Conservation (phyloP, 2,329 filamentous ascomycete genomes). For the Xylariaceae sp. region DNA sequence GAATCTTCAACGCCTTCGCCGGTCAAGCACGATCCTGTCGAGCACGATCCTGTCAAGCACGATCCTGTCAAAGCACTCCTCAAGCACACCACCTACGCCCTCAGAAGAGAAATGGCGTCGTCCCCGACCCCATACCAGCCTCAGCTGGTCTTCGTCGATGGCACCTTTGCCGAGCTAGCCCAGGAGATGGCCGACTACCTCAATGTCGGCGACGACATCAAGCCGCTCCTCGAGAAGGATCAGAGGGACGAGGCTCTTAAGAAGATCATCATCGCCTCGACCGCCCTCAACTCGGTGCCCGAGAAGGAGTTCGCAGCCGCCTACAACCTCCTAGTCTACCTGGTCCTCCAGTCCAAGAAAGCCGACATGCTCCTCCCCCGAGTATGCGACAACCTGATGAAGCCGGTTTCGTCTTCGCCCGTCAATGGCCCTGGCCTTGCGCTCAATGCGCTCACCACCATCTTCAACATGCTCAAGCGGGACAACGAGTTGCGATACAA, state of each 20-base stretch:
- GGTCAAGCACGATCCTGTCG: too few relatives aligned
- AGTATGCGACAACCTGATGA: conserved; percentile 83
- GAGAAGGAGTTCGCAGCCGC: conserved; percentile 96
- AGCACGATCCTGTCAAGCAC: too few relatives aligned
- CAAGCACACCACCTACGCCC: conserved; percentile 1
- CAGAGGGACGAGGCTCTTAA: conserved; percentile 83
- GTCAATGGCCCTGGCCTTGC: conserved; percentile 78
- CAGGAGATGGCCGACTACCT: conserved; percentile 94
- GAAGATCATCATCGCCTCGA: conserved; percentile 77
- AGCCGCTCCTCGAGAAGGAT: conserved; percentile 63
- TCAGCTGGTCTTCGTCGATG: conserved; percentile 73
- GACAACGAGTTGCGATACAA: conserved; percentile 77
- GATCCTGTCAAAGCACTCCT: too few relatives aligned
- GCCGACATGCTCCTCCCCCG: conserved; percentile 77
- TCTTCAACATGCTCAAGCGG: conserved; percentile 86
- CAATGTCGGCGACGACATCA: conserved; percentile 71
- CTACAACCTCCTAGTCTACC: conserved; percentile 94
- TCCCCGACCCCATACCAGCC: conserved; percentile 37
- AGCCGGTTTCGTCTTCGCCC: conserved; percentile 79
- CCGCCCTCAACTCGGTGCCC: conserved; percentile 71
- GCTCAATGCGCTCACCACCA: conserved; percentile 82
- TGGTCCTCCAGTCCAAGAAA: conserved; percentile 79
- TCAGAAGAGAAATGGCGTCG: conserved; percentile 23
- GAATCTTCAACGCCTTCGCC: too few relatives aligned
- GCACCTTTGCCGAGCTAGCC: conserved; percentile 84